These are phyloP conservation scores for Lomentospora prolificans DNA, from an alignment of 2,329 filamentous ascomycete genomes.

Conservation along the genomic window DNA sequence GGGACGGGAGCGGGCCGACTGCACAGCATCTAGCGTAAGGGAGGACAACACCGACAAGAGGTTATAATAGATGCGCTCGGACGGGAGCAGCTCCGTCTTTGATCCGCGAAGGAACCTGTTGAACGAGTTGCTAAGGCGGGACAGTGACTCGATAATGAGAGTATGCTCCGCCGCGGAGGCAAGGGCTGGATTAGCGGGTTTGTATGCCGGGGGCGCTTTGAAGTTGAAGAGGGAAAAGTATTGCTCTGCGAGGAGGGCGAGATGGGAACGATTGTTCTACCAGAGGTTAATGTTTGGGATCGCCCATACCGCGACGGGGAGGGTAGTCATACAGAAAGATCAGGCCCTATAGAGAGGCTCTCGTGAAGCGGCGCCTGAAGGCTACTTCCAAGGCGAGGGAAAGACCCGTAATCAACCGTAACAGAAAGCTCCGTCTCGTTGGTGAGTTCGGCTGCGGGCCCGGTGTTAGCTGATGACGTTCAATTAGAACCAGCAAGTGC, in stretches of 20 bases:
- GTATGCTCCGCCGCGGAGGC: slow-evolving; percentile 30
- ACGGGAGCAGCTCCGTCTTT: slow-evolving; percentile 23
- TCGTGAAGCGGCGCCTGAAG: slow-evolving; percentile 29
- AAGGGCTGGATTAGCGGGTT: slow-evolving; percentile 29
- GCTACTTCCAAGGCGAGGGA: slow-evolving; percentile 35
- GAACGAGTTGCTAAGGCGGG: slow-evolving; percentile 32
- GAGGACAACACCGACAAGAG: slow-evolving; percentile 29
- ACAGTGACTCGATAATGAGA: slow-evolving; percentile 32
- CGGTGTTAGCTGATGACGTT: too few relatives aligned
- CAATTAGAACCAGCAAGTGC: too few relatives aligned
- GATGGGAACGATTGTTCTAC: slow-evolving; percentile 39
- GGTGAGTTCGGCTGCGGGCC: too few relatives aligned
- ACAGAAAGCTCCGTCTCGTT: slow-evolving; percentile 30
- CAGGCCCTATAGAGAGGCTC: slow-evolving; percentile 39
- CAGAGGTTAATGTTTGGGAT: neutral
- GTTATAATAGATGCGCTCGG: slow-evolving; percentile 35
- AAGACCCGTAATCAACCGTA: slow-evolving; percentile 41
- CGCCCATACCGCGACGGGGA: slow-evolving; percentile 10
- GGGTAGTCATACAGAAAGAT: slow-evolving; percentile 33
- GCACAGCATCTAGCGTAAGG: slow-evolving; percentile 3
- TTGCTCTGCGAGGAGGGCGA: slow-evolving; percentile 38
- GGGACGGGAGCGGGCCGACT: neutral
- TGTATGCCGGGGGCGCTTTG: slow-evolving; percentile 40
- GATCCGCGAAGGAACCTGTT: slow-evolving; percentile 25
- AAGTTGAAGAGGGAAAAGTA: slow-evolving; percentile 40